phyloP scores from a whole-genome alignment of 2,329 filamentous ascomycete genomes.

The Didymellaceae sp. region DNA sequence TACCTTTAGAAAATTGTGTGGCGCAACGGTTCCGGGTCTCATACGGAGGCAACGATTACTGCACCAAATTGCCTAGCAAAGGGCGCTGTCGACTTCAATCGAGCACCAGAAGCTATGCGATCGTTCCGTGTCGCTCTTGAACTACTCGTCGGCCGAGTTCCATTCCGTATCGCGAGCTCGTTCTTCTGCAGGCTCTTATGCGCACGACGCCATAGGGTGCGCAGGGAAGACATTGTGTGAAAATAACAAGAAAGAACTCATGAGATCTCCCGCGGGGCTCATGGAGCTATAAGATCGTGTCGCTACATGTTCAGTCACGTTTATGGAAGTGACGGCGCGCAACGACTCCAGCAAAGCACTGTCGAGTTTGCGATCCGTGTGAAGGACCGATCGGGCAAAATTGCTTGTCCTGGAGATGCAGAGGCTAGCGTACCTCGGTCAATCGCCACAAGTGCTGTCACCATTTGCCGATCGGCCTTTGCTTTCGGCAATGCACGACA shows the following conservation, averaged over 20 bases:
- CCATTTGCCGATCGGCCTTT: constrained; percentile 7
- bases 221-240: background rate
- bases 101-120: too few species aligned
- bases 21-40: background rate
- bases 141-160: too few species aligned
- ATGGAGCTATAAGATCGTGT: background rate
- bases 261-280: background rate
- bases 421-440: constrained; percentile 1
- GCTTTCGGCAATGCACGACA: background rate
- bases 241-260: too few species aligned
- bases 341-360: background rate
- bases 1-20: background rate
- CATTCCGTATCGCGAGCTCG: too few species aligned
- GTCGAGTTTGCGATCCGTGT: background rate
- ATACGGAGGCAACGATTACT: background rate
- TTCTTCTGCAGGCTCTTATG: too few species aligned
- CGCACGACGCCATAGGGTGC: too few species aligned
- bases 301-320: background rate
- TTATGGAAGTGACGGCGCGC: background rate
- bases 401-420: background rate
- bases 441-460: background rate
- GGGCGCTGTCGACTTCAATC: too few species aligned
- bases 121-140: too few species aligned
- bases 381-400: background rate
- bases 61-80: background rate